Evolutionary conservation across 192 early-diverging fungal species (phyloP).

Genomic region (Backusella tarrabulga): DNA sequence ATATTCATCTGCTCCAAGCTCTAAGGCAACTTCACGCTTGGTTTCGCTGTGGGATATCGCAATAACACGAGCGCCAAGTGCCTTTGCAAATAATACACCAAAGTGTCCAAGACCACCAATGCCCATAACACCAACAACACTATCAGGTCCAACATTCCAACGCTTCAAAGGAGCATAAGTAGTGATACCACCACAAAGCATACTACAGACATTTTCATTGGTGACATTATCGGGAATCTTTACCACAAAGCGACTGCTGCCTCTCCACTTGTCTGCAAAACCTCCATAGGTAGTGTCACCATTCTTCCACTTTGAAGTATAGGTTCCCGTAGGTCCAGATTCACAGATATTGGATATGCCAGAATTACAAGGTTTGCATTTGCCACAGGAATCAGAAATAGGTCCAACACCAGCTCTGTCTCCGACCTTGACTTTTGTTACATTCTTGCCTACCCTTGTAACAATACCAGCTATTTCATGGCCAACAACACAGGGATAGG

Average conservation of each 20-base stretch:
- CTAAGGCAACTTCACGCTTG: conserved; percentile 55
- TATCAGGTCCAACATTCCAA: conserved; percentile 34
- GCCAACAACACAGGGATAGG: conserved; percentile 28
- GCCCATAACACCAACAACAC: conserved; percentile 3
- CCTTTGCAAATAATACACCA: conserved; percentile 50
- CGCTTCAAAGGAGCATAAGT: conserved; percentile 49
- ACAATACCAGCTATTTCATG: conserved; percentile 54
- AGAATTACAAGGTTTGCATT: not conserved
- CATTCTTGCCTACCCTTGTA: conserved; percentile 36
- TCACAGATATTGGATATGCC: not conserved
- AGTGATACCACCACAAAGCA: conserved; percentile 75
- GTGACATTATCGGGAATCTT: conserved; percentile 51
- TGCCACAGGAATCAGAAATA: not conserved
- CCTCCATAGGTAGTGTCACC: conserved; percentile 38
- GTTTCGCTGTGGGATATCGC: conserved; percentile 52
- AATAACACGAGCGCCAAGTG: conserved; percentile 45
- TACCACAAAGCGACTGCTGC: conserved; percentile 55
- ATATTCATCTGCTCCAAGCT: conserved; percentile 52
- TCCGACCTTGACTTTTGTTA: conserved; percentile 43
- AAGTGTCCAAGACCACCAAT: conserved; percentile 55
- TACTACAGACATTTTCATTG: conserved; percentile 55
- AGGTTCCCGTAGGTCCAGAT: not conserved
- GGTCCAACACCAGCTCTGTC: conserved; percentile 56
- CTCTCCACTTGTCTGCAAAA: conserved; percentile 36
- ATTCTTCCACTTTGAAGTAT: conserved; percentile 8